Base-by-base conservation (phyloP, 1,139 yeast species). In the Yamadazyma taylorii region DNA sequence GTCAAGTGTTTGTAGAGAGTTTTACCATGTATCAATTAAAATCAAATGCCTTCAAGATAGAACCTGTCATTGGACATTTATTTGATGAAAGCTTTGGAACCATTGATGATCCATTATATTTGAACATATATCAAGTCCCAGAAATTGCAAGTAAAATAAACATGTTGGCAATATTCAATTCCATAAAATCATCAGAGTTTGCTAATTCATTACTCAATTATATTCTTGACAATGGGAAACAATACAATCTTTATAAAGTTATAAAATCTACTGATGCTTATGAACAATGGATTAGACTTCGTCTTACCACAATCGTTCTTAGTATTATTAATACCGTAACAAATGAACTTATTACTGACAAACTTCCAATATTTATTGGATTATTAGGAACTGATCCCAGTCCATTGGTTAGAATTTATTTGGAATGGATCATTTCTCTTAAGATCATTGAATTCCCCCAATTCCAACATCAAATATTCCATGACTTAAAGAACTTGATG, bases 381-480 rank as follows among this genome's bases (percentile, higher is more conserved):
- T 42, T 66, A 25, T 50, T 69, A 9, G 67, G 55, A 7, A 55
- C 51, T 2, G 96, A 88, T 44, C 79, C 88, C 10, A 84, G 94
- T 45, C 96, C 96, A 0, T 64, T 82, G 40, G 86, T 78, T 2
- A 75, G 96, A 41, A 63, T 76, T 3, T 85, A 83, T 50, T 61
- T 85, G 37, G 97, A 89, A 52, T 89, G 97, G 97, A 65, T 82
- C 5, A 60, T 84, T 30, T 73, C 89, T 0, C 56, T 58, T 17
- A 54, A 64, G 7, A 51, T 75, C 24, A 39, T 56, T 22, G 47
- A 46, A 22, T 48, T 50, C 28, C 48, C 51, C 5, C 40, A 40
- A 2, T 36, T 48, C n/a, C 46, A 51, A n/a, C 47, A 51, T 1
- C 25, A 31, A 9, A 28, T 62, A 3, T 53, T 66, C 32, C 36